Evolutionary conservation across 2,329 filamentous ascomycete genomes (phyloP), one percentile per base, ranked within the genome.

Genomic region (Aspergillus neotritici): DNA sequence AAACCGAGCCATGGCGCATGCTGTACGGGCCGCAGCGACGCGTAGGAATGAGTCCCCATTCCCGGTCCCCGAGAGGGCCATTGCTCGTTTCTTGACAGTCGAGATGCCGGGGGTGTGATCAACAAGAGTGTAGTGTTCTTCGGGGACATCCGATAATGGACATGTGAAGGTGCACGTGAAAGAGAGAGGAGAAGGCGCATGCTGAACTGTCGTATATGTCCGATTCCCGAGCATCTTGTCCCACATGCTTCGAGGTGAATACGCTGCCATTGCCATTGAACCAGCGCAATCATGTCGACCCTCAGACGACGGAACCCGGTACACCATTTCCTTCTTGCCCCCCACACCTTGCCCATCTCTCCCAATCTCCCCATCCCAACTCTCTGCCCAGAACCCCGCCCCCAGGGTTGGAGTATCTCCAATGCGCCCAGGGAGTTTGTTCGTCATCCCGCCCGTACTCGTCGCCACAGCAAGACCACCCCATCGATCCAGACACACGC

Each of bases 31-130:
- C 1, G 88, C 88, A 11, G 75, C 78, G 2, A 80, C 70, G 4
- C 87, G 81, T 12, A 94, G 73, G 62, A 94, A 95, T 0, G 86
- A 87, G 65, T 95, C 89, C 0, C 90, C 89, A 55, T 95, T 94
- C 0, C 89, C 90, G 0, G 88, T 91, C 1, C 87, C 86, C 0
- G 86, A 91, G 8, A 87, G 70, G 0, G 76, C 86, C 59, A 79
- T 61, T 3, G 69, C 70, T 37, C 67, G 64, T 49, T 58, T 31
- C 31, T 8, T 44, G 17, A 34, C 13, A n/a, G 21, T 8, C 2
- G 21, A 35, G 12, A 14, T 12, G n/a, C 14, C 15, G 11, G 17
- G 30, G 29, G 34, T 33, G 16, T 37, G 33, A n/a, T 48, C 33
- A 12, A 30, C 13, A 14, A 33, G 29, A 12, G 36, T 4, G 15